Conservation (phyloP, 805 yeast species). For the Kazachstania kunashirensis region DNA sequence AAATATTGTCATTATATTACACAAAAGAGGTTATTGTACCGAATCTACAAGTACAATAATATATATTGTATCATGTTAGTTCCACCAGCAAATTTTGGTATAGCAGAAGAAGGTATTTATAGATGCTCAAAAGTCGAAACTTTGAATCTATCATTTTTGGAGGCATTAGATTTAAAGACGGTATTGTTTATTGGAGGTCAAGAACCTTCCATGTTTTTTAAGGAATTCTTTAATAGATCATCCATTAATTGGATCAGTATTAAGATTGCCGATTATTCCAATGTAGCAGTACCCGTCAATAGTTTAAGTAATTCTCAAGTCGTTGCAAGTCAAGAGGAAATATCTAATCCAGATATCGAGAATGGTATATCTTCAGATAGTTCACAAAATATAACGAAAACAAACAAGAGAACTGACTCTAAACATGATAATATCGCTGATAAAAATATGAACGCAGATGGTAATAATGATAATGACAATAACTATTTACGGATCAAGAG, state of each 20-base stretch:
- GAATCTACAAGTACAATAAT: no score
- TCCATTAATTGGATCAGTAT: constrained; percentile 38
- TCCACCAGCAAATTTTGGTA: constrained; percentile 87
- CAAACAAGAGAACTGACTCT: no score
- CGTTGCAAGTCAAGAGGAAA: neutral
- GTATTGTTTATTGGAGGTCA: constrained; percentile 76
- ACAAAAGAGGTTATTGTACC: no score
- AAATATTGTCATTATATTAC: no score
- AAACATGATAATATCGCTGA: no score
- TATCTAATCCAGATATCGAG: neutral
- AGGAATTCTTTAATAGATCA: constrained; percentile 51
- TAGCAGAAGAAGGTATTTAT: constrained; percentile 80
- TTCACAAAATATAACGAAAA: no score
- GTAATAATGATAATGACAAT: constrained; percentile 8
- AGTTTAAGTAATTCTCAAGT: constrained; percentile 11
- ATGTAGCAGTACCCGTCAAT: constrained; percentile 7
- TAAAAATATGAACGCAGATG: constrained; percentile 3
- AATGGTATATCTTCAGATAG: no score
- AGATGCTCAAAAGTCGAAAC: constrained; percentile 74
- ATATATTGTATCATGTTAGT: constrained; percentile 59
- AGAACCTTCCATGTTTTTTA: constrained; percentile 64
- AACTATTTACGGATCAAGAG: no score
- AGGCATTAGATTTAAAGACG: constrained; percentile 58
- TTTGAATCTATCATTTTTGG: constrained; percentile 67
- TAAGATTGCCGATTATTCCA: constrained; percentile 26